Evolutionary conservation across 139 green algal genomes (phyloP).

Genomic region (Chlamydomonas incerta): DNA sequence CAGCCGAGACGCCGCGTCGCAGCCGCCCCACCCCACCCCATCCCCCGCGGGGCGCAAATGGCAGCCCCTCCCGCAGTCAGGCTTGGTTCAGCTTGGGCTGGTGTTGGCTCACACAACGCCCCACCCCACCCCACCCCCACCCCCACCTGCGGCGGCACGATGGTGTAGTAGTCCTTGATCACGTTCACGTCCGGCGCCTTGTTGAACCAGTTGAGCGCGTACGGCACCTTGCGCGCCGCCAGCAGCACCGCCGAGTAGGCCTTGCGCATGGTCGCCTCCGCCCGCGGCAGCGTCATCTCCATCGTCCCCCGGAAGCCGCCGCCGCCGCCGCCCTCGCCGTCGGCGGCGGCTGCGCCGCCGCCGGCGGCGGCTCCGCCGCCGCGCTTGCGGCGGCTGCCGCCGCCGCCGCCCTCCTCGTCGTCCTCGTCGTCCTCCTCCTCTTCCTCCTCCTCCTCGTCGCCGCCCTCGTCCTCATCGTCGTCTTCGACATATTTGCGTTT

Average conservation of each 20-base stretch:
- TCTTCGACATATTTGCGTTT: not conserved
- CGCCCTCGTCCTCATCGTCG: not conserved
- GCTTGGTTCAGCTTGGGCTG: not conserved
- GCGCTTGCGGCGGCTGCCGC: not conserved
- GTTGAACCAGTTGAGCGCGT: not conserved
- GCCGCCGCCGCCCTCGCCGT: not conserved
- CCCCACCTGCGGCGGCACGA: not conserved
- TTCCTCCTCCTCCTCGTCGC: not conserved
- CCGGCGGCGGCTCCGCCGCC: not conserved
- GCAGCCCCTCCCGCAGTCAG: too few species aligned
- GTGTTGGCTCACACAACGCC: too few species aligned
- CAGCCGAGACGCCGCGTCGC: too few species aligned
- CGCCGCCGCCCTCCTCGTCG: not conserved
- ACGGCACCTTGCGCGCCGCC: not conserved
- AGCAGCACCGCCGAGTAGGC: not conserved
- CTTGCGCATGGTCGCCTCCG: slow-evolving; percentile 27
- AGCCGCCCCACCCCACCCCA: too few species aligned
- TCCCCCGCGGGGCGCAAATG: too few species aligned
- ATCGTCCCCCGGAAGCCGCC: too few species aligned
- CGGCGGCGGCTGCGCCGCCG: not conserved
- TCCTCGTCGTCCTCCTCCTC: not conserved
- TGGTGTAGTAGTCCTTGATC: not conserved
- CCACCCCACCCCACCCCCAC: not conserved
- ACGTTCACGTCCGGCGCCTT: not conserved
- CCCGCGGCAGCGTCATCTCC: not conserved